These are phyloP conservation scores for Astrothelium macrocarpum DNA, from an alignment of 495 filamentous ascomycete species.

Conservation along the genomic window DNA sequence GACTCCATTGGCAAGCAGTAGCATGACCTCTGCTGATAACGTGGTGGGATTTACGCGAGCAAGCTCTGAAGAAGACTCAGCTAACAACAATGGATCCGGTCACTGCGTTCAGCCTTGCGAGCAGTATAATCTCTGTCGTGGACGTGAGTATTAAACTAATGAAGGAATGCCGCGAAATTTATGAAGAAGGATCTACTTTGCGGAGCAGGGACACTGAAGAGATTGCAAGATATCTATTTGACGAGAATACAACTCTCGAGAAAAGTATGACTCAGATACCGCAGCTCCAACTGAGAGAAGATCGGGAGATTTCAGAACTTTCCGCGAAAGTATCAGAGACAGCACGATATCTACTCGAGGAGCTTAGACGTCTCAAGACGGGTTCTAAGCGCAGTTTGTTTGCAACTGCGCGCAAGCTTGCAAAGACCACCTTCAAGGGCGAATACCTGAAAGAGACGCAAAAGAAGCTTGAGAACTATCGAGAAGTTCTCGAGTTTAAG, in stretches of 20 bases:
- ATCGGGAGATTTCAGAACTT: not conserved
- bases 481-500: not conserved
- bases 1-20: not conserved
- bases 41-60: not conserved
- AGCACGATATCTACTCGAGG: not conserved
- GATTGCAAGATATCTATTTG: not conserved
- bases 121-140: not conserved
- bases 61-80: not conserved
- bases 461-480: not conserved
- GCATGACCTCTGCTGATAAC: not conserved
- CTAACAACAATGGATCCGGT: not conserved
- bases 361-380: not conserved
- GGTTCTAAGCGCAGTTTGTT: not conserved
- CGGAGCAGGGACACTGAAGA: not conserved
- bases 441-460: not conserved
- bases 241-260: constrained; percentile 2
- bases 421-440: not conserved
- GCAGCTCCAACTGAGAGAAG: not conserved
- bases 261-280: not conserved
- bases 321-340: not conserved
- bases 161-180: not conserved
- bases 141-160: not conserved
- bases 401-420: not conserved
- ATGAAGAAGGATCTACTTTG: not conserved
- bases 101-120: constrained; percentile 1